phyloP scores from a whole-genome alignment of 2,329 filamentous ascomycete species.

The Paramyrothecium roridum region DNA sequence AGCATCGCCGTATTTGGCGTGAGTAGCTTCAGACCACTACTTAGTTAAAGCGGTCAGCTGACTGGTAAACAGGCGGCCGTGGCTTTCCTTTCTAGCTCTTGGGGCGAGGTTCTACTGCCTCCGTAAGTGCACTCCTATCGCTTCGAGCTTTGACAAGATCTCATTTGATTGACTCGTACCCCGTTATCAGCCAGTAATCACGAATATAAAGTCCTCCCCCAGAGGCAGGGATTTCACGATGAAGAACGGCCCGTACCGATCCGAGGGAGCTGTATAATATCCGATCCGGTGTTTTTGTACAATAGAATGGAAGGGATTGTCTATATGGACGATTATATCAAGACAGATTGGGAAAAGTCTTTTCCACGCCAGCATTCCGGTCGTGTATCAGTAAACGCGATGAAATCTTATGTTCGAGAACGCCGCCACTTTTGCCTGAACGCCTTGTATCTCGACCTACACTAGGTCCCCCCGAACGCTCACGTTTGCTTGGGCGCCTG shows the following conservation, averaged over 20 bases:
- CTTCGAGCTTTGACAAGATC: background rate
- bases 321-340: background rate
- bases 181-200: constrained; percentile 11
- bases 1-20: constrained; percentile 68
- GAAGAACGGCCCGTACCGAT: background rate
- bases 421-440: too few species aligned
- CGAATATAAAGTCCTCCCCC: background rate
- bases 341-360: too few species aligned
- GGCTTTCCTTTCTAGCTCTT: constrained; percentile 64
- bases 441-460: too few species aligned
- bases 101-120: constrained; percentile 65
- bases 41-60: constrained; percentile 4
- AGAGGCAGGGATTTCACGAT: background rate
- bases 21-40: constrained; percentile 30
- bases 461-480: too few species aligned
- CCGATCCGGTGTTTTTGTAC: background rate
- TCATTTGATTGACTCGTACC: background rate
- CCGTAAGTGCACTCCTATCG: constrained; percentile 40
- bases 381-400: too few species aligned
- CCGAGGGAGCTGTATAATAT: background rate
- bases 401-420: too few species aligned
- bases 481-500: too few species aligned
- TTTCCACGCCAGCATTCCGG: too few species aligned
- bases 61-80: constrained; percentile 51
- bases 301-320: background rate